These are phyloP conservation scores for Avena sativa DNA, from an alignment of 176 grass and related monocot genomes.

Conservation along the genomic window DNA sequence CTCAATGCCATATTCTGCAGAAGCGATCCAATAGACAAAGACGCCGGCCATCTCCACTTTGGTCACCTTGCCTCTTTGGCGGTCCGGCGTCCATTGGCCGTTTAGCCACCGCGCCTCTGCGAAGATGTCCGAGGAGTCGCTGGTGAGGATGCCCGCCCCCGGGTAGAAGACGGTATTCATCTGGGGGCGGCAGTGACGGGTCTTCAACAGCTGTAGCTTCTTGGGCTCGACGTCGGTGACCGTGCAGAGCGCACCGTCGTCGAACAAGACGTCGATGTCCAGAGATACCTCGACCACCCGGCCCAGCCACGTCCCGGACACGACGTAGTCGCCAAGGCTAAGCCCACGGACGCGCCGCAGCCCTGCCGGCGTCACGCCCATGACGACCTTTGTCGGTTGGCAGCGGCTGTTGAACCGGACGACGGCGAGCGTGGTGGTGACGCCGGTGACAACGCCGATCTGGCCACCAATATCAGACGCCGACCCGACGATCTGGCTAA, in stretches of 20 bases:
- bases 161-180: not conserved
- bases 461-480: slow-evolving; percentile 9
- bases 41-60: not conserved
- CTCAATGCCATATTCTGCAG: not conserved
- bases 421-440: not conserved
- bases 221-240: not conserved
- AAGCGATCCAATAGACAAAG: slow-evolving; percentile 22
- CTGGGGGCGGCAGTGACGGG: no score
- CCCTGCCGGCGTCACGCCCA: not conserved
- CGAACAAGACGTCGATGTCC: slow-evolving; percentile 22
- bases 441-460: not conserved
- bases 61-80: not conserved
- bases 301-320: not conserved
- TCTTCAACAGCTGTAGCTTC: not conserved
- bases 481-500: not conserved
- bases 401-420: not conserved
- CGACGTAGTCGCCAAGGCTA: not conserved
- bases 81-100: slow-evolving; percentile 13
- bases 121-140: not conserved
- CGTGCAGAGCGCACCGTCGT: slow-evolving; percentile 17
- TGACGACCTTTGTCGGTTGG: not conserved
- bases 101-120: not conserved
- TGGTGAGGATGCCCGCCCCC: not conserved
- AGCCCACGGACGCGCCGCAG: not conserved
- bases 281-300: not conserved